These are phyloP conservation scores for Aspergillus fischeri DNA, from an alignment of 2,329 filamentous ascomycete species.

Conservation along the genomic window DNA sequence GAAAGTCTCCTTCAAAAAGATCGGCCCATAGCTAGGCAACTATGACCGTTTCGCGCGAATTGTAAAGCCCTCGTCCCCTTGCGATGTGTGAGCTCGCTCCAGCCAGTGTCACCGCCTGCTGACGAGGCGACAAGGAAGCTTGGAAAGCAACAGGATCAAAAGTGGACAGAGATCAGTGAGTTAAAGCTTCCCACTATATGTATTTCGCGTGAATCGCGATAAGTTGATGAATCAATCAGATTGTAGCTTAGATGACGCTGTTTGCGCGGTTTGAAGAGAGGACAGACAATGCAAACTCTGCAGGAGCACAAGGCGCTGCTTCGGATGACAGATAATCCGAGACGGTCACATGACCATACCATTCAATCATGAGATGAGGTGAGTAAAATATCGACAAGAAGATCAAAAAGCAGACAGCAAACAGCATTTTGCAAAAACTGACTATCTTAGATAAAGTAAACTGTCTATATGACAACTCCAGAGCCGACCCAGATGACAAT, in stretches of 20 bases:
- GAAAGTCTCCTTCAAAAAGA: not conserved
- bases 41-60: not conserved
- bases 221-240: slow-evolving; percentile 19
- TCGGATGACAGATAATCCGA: not conserved
- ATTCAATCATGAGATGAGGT: no score
- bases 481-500: not conserved
- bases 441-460: not conserved
- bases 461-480: not conserved
- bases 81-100: not conserved
- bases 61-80: not conserved
- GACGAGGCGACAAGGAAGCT: not conserved
- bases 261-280: slow-evolving; percentile 38
- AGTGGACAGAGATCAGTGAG: not conserved
- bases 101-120: not conserved
- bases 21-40: not conserved
- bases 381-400: no score
- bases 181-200: slow-evolving; percentile 9
- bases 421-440: not conserved
- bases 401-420: not conserved
- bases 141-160: not conserved
- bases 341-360: not conserved
- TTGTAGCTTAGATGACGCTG: slow-evolving; percentile 26
- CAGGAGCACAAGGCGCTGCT: slow-evolving; percentile 17
- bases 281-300: slow-evolving; percentile 41
- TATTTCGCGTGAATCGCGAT: slow-evolving; percentile 12